Evolutionary conservation across 2,329 filamentous ascomycete genomes (phyloP), one percentile per base, ranked within the genome.

Genomic region (Fonsecaea pugnacius): DNA sequence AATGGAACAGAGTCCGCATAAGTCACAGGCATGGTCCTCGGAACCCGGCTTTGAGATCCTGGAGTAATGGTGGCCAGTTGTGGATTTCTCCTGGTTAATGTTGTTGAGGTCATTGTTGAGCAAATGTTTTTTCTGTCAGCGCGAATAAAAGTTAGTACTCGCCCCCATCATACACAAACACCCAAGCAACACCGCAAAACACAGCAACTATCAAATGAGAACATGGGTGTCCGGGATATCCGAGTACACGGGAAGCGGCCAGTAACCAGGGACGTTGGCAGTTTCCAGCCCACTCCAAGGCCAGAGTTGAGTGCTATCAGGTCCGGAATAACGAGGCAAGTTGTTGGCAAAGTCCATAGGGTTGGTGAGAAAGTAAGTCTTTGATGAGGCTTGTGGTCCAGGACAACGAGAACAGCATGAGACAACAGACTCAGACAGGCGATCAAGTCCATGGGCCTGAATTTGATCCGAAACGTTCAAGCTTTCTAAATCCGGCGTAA

Each of bases 11-110:
- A 32, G 10, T 63, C 67, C 53, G 53, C 48, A 12, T 60, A 61
- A 18, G 60, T 62, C 61, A 67, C 56, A 30, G 64, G 56, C 48
- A 65, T 58, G 24, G 52, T 68, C 64, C 68, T 68, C 43, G 68
- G 66, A 30, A 62, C 59, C 53, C 60, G 62, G 57, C 43, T 63
- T 63, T 52, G 64, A 40, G 58, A 50, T 64, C 62, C 54, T 62
- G 53, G 67, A 38, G 36, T 57, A 21, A 52, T 43, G 36, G 56
- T 60, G 43, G 54, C 35, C 64, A 63, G 30, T 56, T 24, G 18
- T 14, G 24, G 55, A 21, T 24, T 59, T 59, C 57, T 60, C 58
- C 58, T 54, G 48, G 58, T 43, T 14, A 48, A 48, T 48, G 43
- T 48, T 32, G 40, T 51, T 18, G 48, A 54, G 18, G 33, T 53